phyloP scores from a whole-genome alignment of 2,329 filamentous ascomycete species.

The Exophiala xenobiotica region DNA sequence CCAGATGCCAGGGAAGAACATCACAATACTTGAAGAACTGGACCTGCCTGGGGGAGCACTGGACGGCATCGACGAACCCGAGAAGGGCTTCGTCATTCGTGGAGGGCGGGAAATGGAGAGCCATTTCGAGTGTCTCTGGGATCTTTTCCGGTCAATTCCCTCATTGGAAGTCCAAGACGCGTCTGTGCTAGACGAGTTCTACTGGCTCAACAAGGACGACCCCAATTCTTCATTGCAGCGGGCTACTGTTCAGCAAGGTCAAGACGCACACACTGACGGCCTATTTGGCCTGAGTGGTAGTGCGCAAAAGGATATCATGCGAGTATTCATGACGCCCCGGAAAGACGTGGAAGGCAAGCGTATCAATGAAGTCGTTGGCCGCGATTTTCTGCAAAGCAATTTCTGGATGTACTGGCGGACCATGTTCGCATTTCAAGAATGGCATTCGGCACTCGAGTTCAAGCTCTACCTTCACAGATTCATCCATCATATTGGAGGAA shows the following conservation, averaged over 20 bases:
- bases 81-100: conserved; percentile 39
- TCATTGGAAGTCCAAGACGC: conserved; percentile 24
- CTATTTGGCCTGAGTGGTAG: conserved; percentile 8
- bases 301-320: conserved; percentile 12
- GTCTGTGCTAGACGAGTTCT: conserved; percentile 19
- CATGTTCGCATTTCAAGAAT: conserved; percentile 34
- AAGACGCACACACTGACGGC: conserved; percentile 15
- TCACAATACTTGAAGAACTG: conserved; percentile 39
- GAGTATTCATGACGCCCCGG: conserved; percentile 22
- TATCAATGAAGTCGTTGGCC: conserved; percentile 33
- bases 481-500: conserved; percentile 27
- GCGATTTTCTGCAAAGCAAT: conserved; percentile 31
- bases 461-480: conserved; percentile 31
- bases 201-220: conserved; percentile 21
- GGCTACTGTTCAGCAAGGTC: conserved; percentile 11
- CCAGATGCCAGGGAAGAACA: conserved; percentile 35
- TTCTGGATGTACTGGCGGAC: conserved; percentile 34
- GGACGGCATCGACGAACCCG: conserved; percentile 33
- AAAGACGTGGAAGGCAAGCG: conserved; percentile 33
- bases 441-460: conserved; percentile 35
- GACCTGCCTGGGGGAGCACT: conserved; percentile 35
- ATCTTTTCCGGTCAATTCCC: conserved; percentile 37
- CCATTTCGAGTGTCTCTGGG: conserved; percentile 37
- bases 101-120: conserved; percentile 38
- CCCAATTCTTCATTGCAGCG: conserved; percentile 14